Percentiles rank a stretch among this genome's conserved stretches.
phyloP scores from a whole-genome alignment of 2,329 filamentous ascomycete genomes.

The Neofusicoccum sp. region DNA sequence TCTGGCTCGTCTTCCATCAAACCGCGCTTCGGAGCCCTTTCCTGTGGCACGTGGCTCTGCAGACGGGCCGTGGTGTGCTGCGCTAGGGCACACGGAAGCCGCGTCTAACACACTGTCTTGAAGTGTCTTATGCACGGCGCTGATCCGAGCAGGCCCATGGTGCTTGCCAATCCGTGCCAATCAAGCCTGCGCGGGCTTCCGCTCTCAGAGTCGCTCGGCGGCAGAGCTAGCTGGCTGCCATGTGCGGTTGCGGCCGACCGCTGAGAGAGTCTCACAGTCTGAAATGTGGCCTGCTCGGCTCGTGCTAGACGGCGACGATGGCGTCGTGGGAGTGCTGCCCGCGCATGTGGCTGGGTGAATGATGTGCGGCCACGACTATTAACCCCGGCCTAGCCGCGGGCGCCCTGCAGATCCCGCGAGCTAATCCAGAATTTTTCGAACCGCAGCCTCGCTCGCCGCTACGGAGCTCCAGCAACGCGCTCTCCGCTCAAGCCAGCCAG shows the following conservation, averaged over 20 bases:
- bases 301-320: neutral
- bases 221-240: neutral
- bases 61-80: neutral
- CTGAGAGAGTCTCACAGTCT: neutral
- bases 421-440: slow-evolving; percentile 18
- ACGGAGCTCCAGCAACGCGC: slow-evolving; percentile 6
- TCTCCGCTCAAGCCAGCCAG: neutral
- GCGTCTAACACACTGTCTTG: neutral
- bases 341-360: neutral
- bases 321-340: neutral
- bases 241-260: neutral
- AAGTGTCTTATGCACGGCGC: neutral
- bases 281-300: too few relatives aligned
- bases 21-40: too few relatives aligned
- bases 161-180: too few relatives aligned
- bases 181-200: too few relatives aligned
- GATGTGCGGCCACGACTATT: slow-evolving; percentile 9
- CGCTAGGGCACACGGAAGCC: neutral
- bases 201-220: too few relatives aligned
- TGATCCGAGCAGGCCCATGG: neutral
- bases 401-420: slow-evolving; percentile 14
- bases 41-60: neutral
- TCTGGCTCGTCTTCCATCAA: too few relatives aligned
- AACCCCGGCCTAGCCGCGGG: slow-evolving; percentile 4
- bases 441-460: neutral